These are phyloP conservation scores for Globisporangium takayamanum DNA, from an alignment of 352 stramenopile species.

Conservation along the genomic window DNA sequence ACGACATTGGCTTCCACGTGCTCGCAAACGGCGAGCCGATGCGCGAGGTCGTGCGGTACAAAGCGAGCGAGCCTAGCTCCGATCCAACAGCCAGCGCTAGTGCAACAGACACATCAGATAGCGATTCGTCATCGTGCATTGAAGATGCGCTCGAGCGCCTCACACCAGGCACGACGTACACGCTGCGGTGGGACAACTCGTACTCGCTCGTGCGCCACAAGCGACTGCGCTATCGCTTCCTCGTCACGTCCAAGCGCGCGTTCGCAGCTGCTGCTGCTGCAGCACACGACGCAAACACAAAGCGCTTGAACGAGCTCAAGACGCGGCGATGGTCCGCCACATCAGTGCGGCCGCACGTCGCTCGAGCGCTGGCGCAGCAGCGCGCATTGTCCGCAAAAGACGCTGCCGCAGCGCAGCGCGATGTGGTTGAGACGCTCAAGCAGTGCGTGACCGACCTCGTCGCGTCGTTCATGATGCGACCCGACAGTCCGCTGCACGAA, in stretches of 20 bases:
- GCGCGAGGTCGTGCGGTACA: slow-evolving; percentile 32
- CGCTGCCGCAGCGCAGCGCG: slow-evolving; percentile 21
- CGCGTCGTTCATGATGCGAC: slow-evolving; percentile 57
- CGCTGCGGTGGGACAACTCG: slow-evolving; percentile 68
- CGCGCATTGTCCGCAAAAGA: slow-evolving; percentile 19
- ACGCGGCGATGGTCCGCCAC: slow-evolving; percentile 19
- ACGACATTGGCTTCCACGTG: slow-evolving; percentile 57
- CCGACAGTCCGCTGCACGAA: slow-evolving; percentile 69
- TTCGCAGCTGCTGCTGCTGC: slow-evolving; percentile 45
- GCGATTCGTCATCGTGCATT: slow-evolving; percentile 8
- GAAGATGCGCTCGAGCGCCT: slow-evolving; percentile 31
- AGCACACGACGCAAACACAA: slow-evolving; percentile 30
- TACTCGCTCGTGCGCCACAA: slow-evolving; percentile 75
- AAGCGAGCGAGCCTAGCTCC: slow-evolving; percentile 4
- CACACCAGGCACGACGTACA: slow-evolving; percentile 32
- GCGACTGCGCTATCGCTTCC: slow-evolving; percentile 46
- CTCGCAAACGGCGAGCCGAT: slow-evolving; percentile 32
- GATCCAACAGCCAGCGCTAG: slow-evolving; percentile 1
- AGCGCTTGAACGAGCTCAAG: slow-evolving; percentile 11
- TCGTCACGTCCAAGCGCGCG: slow-evolving; percentile 31
- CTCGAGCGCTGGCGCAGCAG: slow-evolving; percentile 28
- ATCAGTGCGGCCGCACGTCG: slow-evolving; percentile 27
- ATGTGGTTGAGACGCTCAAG: slow-evolving; percentile 24
- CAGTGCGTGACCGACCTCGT: slow-evolving; percentile 61
- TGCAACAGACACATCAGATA: neutral